These are phyloP conservation scores for Schizochytrium sp. DNA, from an alignment of 108 stramenopile genomes.

Conservation along the genomic window DNA sequence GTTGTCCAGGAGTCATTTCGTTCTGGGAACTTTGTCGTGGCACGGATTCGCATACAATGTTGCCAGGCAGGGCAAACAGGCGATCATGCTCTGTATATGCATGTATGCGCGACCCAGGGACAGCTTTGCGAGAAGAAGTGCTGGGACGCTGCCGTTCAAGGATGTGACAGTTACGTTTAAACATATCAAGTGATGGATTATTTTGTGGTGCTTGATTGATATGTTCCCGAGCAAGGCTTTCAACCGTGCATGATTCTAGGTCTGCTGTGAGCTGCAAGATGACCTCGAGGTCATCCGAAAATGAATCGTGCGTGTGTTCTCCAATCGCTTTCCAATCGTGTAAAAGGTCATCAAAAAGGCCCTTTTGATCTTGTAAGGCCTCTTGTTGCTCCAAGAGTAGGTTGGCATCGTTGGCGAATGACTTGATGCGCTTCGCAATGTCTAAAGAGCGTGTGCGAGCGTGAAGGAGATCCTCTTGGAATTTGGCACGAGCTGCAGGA, in stretches of 20 bases:
- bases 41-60: too few species aligned
- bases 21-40: too few species aligned
- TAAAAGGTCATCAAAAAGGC: not conserved
- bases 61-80: too few species aligned
- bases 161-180: too few species aligned
- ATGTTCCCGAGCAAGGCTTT: not conserved
- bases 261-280: not conserved
- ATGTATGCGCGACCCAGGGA: too few species aligned
- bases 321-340: not conserved
- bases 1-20: too few species aligned
- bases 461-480: too few species aligned
- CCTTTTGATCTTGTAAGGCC: not conserved
- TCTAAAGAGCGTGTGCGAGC: not conserved
- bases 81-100: too few species aligned
- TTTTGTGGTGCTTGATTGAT: not conserved
- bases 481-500: too few species aligned
- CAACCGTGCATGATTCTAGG: not conserved
- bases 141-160: too few species aligned
- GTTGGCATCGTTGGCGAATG: not conserved
- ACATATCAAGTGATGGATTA: too few species aligned
- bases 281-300: not conserved
- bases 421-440: not conserved
- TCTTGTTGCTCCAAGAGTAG: not conserved
- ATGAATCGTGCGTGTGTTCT: not conserved
- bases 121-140: too few species aligned